Percentiles rank a stretch among this genome's conserved stretches.
Conservation (phyloP, 2,329 filamentous ascomycete species). For the Claviceps purpurea region DNA sequence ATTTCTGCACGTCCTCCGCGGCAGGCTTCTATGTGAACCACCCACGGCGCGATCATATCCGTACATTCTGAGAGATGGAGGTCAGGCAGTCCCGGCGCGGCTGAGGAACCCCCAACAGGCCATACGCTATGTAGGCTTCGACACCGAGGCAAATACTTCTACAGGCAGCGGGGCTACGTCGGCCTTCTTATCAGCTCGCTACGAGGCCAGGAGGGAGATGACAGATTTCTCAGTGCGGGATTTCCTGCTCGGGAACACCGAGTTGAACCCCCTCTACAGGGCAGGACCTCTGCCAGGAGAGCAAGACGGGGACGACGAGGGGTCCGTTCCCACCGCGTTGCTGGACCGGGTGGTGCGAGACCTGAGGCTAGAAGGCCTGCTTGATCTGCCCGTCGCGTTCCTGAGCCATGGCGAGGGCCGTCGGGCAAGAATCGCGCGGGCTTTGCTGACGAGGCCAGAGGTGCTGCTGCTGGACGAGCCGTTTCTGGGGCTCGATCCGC, state of each 20-base stretch:
- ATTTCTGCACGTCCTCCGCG: constrained; percentile 66
- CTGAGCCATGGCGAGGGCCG: constrained; percentile 89
- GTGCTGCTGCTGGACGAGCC: constrained; percentile 82
- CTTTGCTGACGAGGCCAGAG: constrained; percentile 65
- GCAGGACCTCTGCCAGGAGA: constrained; percentile 2
- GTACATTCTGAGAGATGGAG: constrained; percentile 47
- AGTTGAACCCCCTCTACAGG: constrained; percentile 56
- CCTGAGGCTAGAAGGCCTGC: constrained; percentile 52
- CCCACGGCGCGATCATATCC: constrained; percentile 67
- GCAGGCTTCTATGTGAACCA: constrained; percentile 62
- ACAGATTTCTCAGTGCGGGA: constrained; percentile 77
- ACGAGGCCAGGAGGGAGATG: constrained; percentile 74
- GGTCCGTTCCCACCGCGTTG: constrained; percentile 31
- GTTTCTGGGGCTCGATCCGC: constrained; percentile 90
- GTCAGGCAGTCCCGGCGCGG: constrained; percentile 33
- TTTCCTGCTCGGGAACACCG: constrained; percentile 70
- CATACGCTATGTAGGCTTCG: constrained; percentile 85
- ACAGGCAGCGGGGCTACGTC: constrained; percentile 45
- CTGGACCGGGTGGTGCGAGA: constrained; percentile 54
- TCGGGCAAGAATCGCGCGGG: constrained; percentile 75
- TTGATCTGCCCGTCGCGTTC: constrained; percentile 75
- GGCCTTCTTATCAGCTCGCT: constrained; percentile 77
- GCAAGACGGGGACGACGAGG: constrained; percentile 29
- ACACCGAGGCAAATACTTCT: constrained; percentile 50
- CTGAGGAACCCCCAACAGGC: constrained; percentile 50